Conservation (phyloP, 148 eudicot species). For the Dysphania ambrosioides region DNA sequence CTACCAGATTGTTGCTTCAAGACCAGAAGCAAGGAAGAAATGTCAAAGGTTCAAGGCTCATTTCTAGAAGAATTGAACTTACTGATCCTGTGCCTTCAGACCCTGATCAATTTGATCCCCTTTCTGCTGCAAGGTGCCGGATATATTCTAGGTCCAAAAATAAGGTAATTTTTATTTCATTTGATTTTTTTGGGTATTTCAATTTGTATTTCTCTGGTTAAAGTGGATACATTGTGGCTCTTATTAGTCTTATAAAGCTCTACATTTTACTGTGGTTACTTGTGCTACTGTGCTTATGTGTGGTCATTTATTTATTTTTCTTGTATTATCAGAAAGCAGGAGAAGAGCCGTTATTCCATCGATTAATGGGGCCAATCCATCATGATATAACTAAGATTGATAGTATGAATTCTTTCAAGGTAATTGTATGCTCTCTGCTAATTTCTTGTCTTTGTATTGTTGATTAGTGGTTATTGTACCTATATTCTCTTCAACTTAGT, state of each 20-base stretch:
- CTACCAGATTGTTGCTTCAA: slow-evolving; percentile 54
- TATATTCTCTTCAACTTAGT: neutral
- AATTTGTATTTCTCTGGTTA: neutral
- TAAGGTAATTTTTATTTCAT: slow-evolving; percentile 43
- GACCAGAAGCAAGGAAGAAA: slow-evolving; percentile 46
- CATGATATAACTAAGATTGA: slow-evolving; percentile 70
- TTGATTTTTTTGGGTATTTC: neutral
- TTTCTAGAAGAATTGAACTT: slow-evolving; percentile 45
- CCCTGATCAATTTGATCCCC: slow-evolving; percentile 36
- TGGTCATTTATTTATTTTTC: neutral
- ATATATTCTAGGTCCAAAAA: slow-evolving; percentile 41
- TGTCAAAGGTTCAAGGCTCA: slow-evolving; percentile 56
- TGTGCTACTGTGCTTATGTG: slow-evolving; percentile 5
- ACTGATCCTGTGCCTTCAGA: slow-evolving; percentile 33
- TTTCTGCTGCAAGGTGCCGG: slow-evolving; percentile 85
- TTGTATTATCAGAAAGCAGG: slow-evolving; percentile 39
- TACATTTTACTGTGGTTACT: neutral
- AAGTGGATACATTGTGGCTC: neutral
- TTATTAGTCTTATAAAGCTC: too few species aligned
- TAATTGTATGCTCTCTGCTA: slow-evolving; percentile 30
- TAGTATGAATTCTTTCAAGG: slow-evolving; percentile 43
- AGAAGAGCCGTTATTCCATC: slow-evolving; percentile 56
- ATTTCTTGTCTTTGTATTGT: neutral
- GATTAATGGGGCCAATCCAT: slow-evolving; percentile 66
- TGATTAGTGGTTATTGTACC: neutral